Conservation (phyloP, 768 basidiomycete genomes). For the Stropharia rugosoannulata region DNA sequence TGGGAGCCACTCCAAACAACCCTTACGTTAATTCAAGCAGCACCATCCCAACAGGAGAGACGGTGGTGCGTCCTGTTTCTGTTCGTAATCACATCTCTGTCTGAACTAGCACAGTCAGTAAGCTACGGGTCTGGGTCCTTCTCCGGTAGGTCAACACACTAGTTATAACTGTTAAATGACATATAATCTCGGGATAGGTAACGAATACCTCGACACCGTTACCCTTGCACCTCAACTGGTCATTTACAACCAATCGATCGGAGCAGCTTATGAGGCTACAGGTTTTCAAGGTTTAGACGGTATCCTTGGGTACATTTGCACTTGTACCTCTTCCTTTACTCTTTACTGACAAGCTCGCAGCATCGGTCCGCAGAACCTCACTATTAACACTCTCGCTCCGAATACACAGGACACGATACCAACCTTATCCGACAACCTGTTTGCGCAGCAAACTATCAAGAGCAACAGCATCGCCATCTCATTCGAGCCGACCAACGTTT, state of each 20-base stretch:
- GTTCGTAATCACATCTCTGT: background rate
- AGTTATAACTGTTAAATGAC: background rate
- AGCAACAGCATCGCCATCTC: slow-evolving; percentile 45
- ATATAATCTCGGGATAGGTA: slow-evolving; percentile 23
- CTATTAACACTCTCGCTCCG: slow-evolving; percentile 36
- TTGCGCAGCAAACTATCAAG: slow-evolving; percentile 35
- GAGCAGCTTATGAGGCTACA: slow-evolving; percentile 42
- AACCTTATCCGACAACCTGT: slow-evolving; percentile 58
- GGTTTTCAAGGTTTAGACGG: slow-evolving; percentile 57
- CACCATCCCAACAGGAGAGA: slow-evolving; percentile 40
- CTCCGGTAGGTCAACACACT: slow-evolving; percentile 16
- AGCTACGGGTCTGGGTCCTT: slow-evolving; percentile 60
- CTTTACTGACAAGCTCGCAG: slow-evolving; percentile 25
- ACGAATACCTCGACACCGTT: slow-evolving; percentile 41
- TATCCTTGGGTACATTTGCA: slow-evolving; percentile 52
- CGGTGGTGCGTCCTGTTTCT: slow-evolving; percentile 36
- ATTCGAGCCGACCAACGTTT: slow-evolving; percentile 44
- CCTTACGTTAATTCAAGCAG: slow-evolving; percentile 47
- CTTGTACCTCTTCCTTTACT: background rate
- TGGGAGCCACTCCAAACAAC: slow-evolving; percentile 42
- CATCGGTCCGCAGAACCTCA: slow-evolving; percentile 60
- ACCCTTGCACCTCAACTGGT: slow-evolving; percentile 43
- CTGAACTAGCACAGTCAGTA: slow-evolving; percentile 35
- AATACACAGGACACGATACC: slow-evolving; percentile 32
- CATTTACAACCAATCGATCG: slow-evolving; percentile 57